These are phyloP conservation scores for Zygosaccharomyces siamensis DNA, from an alignment of 805 yeast genomes.

Conservation along the genomic window DNA sequence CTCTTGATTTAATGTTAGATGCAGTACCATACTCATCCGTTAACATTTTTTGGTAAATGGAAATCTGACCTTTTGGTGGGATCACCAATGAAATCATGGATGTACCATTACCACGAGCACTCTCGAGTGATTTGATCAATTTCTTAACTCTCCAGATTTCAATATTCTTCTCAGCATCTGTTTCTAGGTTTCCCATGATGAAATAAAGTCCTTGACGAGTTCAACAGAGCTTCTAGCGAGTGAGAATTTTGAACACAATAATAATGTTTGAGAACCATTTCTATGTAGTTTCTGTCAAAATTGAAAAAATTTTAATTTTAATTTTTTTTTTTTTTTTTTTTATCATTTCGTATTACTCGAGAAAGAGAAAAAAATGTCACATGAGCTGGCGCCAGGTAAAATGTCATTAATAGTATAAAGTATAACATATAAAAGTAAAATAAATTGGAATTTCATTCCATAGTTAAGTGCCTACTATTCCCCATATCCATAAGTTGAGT, in stretches of 20 bases:
- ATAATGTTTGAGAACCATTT: background rate
- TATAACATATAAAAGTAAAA: background rate
- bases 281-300: background rate
- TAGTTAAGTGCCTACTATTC: background rate
- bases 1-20: conserved; percentile 95
- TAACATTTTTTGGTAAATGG: conserved; percentile 82
- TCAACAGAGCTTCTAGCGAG: background rate
- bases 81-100: conserved; percentile 96
- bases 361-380: background rate
- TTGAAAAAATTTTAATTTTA: background rate
- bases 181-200: conserved; percentile 33
- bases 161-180: conserved; percentile 91
- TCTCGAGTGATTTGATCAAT: conserved; percentile 78
- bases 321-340: background rate
- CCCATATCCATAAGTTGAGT: background rate
- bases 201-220: background rate
- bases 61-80: conserved; percentile 92
- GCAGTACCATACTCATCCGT: conserved; percentile 99
- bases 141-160: conserved; percentile 99
- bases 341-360: conserved; percentile 7
- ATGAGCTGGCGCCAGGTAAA: conserved; percentile 2
- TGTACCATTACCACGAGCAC: conserved; percentile 97
- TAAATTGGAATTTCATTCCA: background rate
- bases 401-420: background rate
- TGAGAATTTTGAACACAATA: background rate